Conservation (phyloP, 768 basidiomycete species). For the Phlebiopsis flavidoalba region DNA sequence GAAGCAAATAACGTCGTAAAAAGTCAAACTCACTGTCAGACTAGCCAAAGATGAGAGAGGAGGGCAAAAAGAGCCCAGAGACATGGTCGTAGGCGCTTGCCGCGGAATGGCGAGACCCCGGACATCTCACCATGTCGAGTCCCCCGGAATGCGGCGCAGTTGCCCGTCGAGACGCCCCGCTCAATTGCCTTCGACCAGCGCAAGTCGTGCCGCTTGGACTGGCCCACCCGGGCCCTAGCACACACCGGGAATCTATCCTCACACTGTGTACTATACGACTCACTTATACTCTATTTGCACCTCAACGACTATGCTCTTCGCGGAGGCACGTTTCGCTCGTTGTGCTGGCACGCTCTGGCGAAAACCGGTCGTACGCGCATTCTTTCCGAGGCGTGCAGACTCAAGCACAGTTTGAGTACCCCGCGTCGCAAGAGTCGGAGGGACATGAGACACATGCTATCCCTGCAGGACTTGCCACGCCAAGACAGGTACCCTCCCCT, state of each 20-base stretch:
- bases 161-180: not conserved
- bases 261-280: not conserved
- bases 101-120: not conserved
- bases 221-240: not conserved
- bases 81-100: no score
- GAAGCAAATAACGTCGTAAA: conserved; percentile 1
- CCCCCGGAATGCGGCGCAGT: not conserved
- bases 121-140: not conserved
- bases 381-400: conserved; percentile 36
- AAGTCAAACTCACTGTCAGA: conserved; percentile 10
- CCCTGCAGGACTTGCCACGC: conserved; percentile 54
- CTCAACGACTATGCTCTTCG: not conserved
- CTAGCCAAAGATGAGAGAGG: not conserved
- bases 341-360: not conserved
- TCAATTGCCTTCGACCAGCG: not conserved
- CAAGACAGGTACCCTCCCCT: conserved; percentile 37
- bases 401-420: conserved; percentile 48
- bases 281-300: not conserved
- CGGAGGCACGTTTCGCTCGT: not conserved
- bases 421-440: conserved; percentile 22
- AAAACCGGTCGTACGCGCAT: not conserved
- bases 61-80: not conserved
- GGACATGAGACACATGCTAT: conserved; percentile 27
- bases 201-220: not conserved
- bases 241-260: not conserved